Base-by-base conservation (phyloP, 2,329 filamentous ascomycete species). In the Aspergillus sp. region DNA sequence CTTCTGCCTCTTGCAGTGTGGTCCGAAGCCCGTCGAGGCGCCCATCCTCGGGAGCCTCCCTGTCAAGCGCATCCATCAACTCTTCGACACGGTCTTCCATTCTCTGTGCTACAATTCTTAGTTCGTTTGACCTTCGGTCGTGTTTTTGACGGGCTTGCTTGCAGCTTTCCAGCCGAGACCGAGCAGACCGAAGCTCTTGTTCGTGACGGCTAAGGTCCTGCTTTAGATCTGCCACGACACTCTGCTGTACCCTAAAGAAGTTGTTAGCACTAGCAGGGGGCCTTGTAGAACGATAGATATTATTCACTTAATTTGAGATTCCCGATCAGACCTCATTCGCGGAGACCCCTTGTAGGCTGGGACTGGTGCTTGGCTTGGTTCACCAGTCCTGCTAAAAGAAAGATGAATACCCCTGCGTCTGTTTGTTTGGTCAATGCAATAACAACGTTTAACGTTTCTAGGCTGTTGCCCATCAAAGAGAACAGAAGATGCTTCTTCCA, bases 261-360 rank as follows among this genome's bases (percentile, higher is more conserved):
- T 15, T 48, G 44, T 19, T 41, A 36, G 8, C 62, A 70, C 53
- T 70, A 51, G 23, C 23, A 25, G n/a, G 7, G 27, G 23, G 7
- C 32, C 13, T 30, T 44, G 27, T 10, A n/a, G 13, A n/a, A 36
- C 25, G 11, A 17, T 13, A 17, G 25, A 11, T 23, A 25, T 30
- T 36, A n/a, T 44, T 53, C 59, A 84, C 79, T 75, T 80, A 42
- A 93, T 83, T 69, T 91, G 89, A 17, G 84, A 84, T 59, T 86
- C 88, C 25, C 86, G 81, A 70, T 96, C 90, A 0, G 90, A 88
- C 70, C 89, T 89, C 87, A 96, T 96, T n/a, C 92, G 86, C 23
- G 89, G 81, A 8, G 77, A 78, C 41, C 84, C 81, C 0, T 70
- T 74, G 65, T 80, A 86, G 15, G 83, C 81, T 7, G 80, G 73